These are phyloP conservation scores for Globisporangium middletonii DNA, from an alignment of 352 stramenopile species.

Conservation along the genomic window DNA sequence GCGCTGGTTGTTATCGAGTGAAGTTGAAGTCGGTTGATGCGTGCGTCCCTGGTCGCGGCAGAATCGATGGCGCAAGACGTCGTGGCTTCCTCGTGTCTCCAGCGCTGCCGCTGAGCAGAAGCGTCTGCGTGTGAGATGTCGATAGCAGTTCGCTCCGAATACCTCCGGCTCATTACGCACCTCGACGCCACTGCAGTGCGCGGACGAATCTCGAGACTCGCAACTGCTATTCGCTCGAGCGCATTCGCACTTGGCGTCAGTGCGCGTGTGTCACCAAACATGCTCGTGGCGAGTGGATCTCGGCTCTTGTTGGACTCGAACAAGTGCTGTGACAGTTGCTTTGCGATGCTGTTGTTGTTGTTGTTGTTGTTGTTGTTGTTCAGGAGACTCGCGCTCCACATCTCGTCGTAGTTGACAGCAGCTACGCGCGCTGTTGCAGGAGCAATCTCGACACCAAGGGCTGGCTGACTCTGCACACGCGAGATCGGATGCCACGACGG, in stretches of 20 bases:
- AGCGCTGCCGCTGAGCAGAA: background rate
- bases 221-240: conserved; percentile 25
- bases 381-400: conserved; percentile 58
- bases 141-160: background rate
- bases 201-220: conserved; percentile 22
- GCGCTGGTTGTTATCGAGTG: background rate
- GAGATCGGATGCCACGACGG: conserved; percentile 23
- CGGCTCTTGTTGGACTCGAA: conserved; percentile 7
- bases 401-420: conserved; percentile 42
- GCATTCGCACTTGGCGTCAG: background rate
- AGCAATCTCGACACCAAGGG: background rate
- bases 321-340: background rate
- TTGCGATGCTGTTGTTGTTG: conserved; percentile 4
- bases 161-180: background rate
- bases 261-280: background rate
- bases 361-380: conserved; percentile 9
- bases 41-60: conserved; percentile 26
- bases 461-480: conserved; percentile 32
- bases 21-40: conserved; percentile 29
- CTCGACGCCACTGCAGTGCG: conserved; percentile 5
- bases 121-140: background rate
- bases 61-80: conserved; percentile 24
- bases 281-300: no score
- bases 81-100: conserved; percentile 24
- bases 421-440: conserved; percentile 5